Conservation (phyloP, 2,329 filamentous ascomycete species). For the Diplodia corticola region DNA sequence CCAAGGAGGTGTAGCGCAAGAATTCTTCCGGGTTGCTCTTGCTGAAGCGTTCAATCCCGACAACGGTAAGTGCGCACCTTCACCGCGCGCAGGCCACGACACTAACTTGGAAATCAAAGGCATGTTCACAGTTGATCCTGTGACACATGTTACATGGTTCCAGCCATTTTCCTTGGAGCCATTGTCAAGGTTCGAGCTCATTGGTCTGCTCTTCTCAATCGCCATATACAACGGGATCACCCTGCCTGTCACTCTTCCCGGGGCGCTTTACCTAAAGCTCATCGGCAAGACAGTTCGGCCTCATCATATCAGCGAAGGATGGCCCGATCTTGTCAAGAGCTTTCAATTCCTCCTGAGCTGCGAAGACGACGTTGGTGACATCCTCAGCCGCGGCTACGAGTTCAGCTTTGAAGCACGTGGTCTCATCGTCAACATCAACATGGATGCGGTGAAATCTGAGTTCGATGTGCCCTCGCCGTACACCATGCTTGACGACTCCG, state of each 20-base stretch:
- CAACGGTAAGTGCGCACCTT: constrained; percentile 55
- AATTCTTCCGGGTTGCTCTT: constrained; percentile 87
- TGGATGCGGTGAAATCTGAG: constrained; percentile 39
- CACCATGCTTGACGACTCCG: background rate
- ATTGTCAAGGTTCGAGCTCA: constrained; percentile 84
- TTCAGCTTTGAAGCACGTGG: constrained; percentile 70
- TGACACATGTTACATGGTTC: constrained; percentile 85
- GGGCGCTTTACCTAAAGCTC: constrained; percentile 78
- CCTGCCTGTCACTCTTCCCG: constrained; percentile 84
- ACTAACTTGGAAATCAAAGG: constrained; percentile 39
- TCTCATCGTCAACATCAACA: constrained; percentile 54
- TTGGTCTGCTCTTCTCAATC: constrained; percentile 84
- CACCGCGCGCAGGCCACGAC: background rate
- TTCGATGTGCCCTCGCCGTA: background rate
- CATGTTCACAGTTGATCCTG: constrained; percentile 74
- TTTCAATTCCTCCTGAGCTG: constrained; percentile 73
- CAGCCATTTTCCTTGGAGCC: constrained; percentile 78
- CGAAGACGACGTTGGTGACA: constrained; percentile 78
- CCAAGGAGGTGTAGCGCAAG: constrained; percentile 92
- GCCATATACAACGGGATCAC: constrained; percentile 93
- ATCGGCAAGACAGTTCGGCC: constrained; percentile 69
- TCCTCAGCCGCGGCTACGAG: constrained; percentile 82
- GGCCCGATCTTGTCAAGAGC: constrained; percentile 77
- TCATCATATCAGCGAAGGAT: constrained; percentile 82
- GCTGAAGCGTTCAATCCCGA: constrained; percentile 75